A percentile compares a stretch with the other conserved stretches of the same genome.
These are phyloP conservation scores for Phytophthora hybrid DNA, from an alignment of 352 stramenopile genomes.

Conservation along the genomic window DNA sequence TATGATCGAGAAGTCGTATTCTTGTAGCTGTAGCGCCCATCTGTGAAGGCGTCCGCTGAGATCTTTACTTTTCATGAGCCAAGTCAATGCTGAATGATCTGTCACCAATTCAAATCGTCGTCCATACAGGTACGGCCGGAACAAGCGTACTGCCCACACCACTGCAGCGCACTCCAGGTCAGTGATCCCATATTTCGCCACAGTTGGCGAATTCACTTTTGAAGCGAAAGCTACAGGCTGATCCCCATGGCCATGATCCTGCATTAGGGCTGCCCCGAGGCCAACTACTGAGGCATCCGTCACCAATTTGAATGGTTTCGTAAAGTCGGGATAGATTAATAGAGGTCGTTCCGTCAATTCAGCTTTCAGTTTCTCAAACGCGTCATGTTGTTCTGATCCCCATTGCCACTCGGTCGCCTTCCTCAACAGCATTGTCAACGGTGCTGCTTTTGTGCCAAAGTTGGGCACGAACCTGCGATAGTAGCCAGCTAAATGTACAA, in stretches of 20 bases:
- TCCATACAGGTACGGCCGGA: no score
- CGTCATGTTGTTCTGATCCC: not conserved
- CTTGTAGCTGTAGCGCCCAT: no score
- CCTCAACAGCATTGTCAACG: constrained; percentile 2
- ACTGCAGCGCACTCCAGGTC: no score
- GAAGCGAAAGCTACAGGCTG: no score
- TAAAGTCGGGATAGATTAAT: not conserved
- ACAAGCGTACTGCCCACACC: no score
- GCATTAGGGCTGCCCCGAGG: not conserved
- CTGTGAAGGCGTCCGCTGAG: no score
- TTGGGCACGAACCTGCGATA: constrained; percentile 33
- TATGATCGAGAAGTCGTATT: no score
- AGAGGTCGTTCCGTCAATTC: not conserved
- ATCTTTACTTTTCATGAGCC: no score
- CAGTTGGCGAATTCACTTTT: no score
- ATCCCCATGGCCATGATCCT: constrained; percentile 8
- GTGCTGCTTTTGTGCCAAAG: constrained; percentile 17
- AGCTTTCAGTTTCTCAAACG: not conserved
- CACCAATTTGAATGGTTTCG: constrained; percentile 1
- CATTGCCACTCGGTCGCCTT: not conserved
- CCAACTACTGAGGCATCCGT: constrained; percentile 1
- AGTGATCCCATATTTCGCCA: no score
- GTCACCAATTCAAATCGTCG: no score
- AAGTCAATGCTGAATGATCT: no score
- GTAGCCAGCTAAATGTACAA: constrained; percentile 39